Percentiles rank a stretch among this genome's conserved stretches.
Evolutionary conservation across 1,139 yeast genomes (phyloP).

Genomic region (Saccharomycopsis hybrid): DNA sequence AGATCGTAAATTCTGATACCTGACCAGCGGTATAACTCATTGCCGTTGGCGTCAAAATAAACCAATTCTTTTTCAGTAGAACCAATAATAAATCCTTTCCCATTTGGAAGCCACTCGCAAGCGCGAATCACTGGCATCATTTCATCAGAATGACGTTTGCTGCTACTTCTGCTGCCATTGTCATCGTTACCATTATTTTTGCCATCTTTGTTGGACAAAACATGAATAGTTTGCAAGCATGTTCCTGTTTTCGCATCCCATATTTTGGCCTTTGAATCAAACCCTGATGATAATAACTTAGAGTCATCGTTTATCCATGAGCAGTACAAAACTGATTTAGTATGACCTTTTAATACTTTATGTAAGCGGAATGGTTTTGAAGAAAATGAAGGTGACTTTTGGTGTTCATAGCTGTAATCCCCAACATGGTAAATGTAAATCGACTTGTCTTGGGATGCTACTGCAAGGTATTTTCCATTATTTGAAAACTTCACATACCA

Average conservation of each 20-base stretch:
- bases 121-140: conserved; percentile 45
- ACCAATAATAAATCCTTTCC: conserved; percentile 61
- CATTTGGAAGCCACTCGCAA: conserved; percentile 66
- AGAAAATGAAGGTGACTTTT: not conserved
- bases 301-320: conserved; percentile 68
- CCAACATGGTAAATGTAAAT: conserved; percentile 62
- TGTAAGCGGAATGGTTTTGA: conserved; percentile 37
- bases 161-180: not conserved
- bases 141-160: not conserved
- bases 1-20: conserved; percentile 60
- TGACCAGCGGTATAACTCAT: conserved; percentile 34
- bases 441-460: conserved; percentile 67
- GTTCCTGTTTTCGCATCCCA: conserved; percentile 52
- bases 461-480: conserved; percentile 65
- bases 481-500: conserved; percentile 82
- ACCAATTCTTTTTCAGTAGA: conserved; percentile 72
- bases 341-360: conserved; percentile 39
- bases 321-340: conserved; percentile 58
- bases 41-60: conserved; percentile 45
- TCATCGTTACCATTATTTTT: conserved; percentile 15
- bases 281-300: conserved; percentile 61
- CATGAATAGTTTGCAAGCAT: conserved; percentile 22
- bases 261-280: conserved; percentile 58
- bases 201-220: not conserved
- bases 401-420: conserved; percentile 24